Conservation (phyloP, 768 basidiomycete genomes). For the Neoboletus subvelutipes region DNA sequence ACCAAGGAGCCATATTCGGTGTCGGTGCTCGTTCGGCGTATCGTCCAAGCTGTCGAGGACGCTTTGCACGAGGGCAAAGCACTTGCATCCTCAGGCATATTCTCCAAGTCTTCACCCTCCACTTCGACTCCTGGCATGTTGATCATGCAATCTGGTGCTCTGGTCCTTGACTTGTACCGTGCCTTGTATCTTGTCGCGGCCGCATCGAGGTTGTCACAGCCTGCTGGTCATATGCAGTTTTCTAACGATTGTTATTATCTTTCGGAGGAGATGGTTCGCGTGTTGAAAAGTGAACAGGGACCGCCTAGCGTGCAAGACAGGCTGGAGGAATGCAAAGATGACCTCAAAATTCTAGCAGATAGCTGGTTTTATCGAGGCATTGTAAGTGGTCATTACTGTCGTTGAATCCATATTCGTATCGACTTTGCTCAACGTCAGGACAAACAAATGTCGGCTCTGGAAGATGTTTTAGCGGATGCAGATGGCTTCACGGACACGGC, state of each 20-base stretch:
- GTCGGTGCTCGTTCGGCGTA: constrained; percentile 52
- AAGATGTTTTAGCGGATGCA: constrained; percentile 50
- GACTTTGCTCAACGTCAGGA: constrained; percentile 17
- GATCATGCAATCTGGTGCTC: constrained; percentile 59
- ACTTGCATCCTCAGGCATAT: constrained; percentile 56
- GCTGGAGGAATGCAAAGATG: constrained; percentile 49
- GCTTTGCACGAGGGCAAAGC: constrained; percentile 66
- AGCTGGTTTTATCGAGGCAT: constrained; percentile 72
- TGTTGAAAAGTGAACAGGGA: constrained; percentile 30
- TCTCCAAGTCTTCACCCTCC: constrained; percentile 36
- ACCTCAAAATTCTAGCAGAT: constrained; percentile 56
- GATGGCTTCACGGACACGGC: constrained; percentile 68
- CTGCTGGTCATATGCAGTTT: constrained; percentile 65
- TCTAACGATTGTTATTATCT: constrained; percentile 83
- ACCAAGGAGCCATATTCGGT: constrained; percentile 56
- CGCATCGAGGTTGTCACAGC: constrained; percentile 43
- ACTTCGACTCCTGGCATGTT: constrained; percentile 47
- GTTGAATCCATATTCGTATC: not conserved
- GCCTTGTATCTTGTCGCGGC: constrained; percentile 74
- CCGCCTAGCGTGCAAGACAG: constrained; percentile 40
- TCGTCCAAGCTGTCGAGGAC: constrained; percentile 58
- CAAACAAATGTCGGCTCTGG: constrained; percentile 23
- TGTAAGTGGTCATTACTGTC: constrained; percentile 41
- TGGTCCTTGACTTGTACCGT: constrained; percentile 75
- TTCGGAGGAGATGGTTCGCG: constrained; percentile 42